Base-by-base conservation (phyloP, 2,329 filamentous ascomycete species). In the Exutisphaerella laricina region DNA sequence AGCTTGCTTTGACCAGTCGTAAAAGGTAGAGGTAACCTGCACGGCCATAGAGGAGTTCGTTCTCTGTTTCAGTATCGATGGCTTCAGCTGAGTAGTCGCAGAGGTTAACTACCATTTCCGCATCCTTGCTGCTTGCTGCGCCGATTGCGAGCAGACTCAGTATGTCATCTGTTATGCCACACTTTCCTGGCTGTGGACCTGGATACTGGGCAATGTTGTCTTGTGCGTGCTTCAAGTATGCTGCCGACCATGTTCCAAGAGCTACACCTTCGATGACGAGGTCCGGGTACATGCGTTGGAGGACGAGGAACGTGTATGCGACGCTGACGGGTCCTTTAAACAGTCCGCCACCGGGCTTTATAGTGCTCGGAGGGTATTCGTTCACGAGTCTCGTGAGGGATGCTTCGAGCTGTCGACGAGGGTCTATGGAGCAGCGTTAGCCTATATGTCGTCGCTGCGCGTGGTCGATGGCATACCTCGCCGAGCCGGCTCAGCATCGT, bases 21-120 rank as follows among this genome's bases (percentile, higher is more conserved):
- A 87, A 70, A 31, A 85, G 67, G 58, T 85, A 86, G 17, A 87
- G 67, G 40, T 79, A 77, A 0, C 83, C 83, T 1, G 82, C 79
- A 8, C 80, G 73, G 4, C 84, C 84, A 58, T 82, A 80, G 4
- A 84, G 65, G 61, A 81, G 74, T 56, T 86, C 82, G 41, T 83
- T 78, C 31, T 70, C 67, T 18, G 73, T 72, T 2, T 70, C 68
- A 0, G 55, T 46, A 38, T 70, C 66, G 8, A 69, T 60, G 36
- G 71, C 72, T 34, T 76, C 70, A 5, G 61, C 66, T 7, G 67
- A 63, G 55, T 71, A 72, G 50, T 72, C 68, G 59, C 70, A 73
- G n/a, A 74, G 62, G 46, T 72, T 66, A 39, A 64, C 64, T 8
- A 69, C 71, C 48, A 72, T 72, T 18, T 73, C 70, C 12, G 61